Base-by-base conservation (phyloP, 2,329 filamentous ascomycete species). In the Penicillium sp. region DNA sequence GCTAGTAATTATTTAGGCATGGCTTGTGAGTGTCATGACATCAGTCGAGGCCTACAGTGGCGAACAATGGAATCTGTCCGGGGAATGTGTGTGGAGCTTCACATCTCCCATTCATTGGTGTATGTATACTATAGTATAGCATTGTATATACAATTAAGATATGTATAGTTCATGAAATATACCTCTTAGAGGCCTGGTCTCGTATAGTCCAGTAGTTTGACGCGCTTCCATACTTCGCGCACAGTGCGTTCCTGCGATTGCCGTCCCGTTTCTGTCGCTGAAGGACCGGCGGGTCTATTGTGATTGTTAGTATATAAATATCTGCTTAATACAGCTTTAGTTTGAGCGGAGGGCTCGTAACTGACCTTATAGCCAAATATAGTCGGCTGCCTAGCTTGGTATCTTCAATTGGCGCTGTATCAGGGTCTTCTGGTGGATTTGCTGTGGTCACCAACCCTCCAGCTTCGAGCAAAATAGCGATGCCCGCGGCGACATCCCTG, bases 371-470 rank as follows among this genome's bases (percentile, higher is more conserved):
- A 1, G 87, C 88, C 46, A 91, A 74, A 70, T 91, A 91, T 8
- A 90, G 66, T 24, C 89, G 76, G 62, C 87, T 84, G 0, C 88
- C 88, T 11, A 91, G 70, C 51, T 77, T 79, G 1, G 82, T 83
- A 9, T 85, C 81, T 49, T 80, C 74, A 23, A 91, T 85, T 0
- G 77, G 70, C 1, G 79, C 82, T 0, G 76, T 83, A 11, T 78
- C 76, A 12, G 74, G 70, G 61, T 88, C 75, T 40, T 79, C 70
- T 0, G 88, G 88, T 1, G 88, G 87, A 63, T 90, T 90, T 0
- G 87, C 88, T 3, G 85, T 88, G 0, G 88, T 91, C 20, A 91
- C 79, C 3, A 91, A 69, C 0, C 89, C 89, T 1, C 88, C 88
- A 2, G 89, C 88, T 73, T 91, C 88, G 57, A 85, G 75, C 1